Conservation (phyloP, 2,329 filamentous ascomycete species). For the Fusarium annulatum region DNA sequence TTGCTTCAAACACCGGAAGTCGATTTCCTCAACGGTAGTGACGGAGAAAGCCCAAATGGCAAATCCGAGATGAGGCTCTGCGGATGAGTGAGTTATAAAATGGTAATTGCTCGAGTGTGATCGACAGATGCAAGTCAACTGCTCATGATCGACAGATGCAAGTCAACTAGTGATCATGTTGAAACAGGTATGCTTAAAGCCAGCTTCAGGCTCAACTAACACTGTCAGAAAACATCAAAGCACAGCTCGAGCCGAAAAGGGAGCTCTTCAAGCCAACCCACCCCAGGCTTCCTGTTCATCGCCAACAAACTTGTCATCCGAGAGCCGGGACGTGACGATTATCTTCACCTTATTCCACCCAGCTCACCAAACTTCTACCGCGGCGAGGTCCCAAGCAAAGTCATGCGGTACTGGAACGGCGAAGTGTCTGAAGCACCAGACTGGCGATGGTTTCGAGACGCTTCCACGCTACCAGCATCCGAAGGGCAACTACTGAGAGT, state of each 20-base stretch:
- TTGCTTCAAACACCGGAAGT: not conserved
- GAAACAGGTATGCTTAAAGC: conserved; percentile 13
- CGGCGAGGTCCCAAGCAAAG: conserved; percentile 45
- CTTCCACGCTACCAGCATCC: not conserved
- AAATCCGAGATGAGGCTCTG: conserved; percentile 39
- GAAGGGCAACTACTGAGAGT: conserved; percentile 1
- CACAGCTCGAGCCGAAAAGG: conserved; percentile 16
- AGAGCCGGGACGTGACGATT: conserved; percentile 1
- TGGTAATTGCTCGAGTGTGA: not conserved
- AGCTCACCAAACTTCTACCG: conserved; percentile 34
- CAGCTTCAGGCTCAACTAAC: conserved; percentile 9
- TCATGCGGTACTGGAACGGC: conserved; percentile 53
- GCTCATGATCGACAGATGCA: not conserved
- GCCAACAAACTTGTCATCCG: conserved; percentile 50
- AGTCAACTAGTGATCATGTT: conserved; percentile 6
- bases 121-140: not conserved
- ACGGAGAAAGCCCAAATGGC: conserved; percentile 38
- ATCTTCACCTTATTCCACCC: conserved; percentile 49
- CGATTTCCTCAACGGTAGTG: conserved; percentile 4
- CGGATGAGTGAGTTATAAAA: conserved; percentile 32
- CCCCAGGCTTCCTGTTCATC: conserved; percentile 53
- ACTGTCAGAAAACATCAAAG: conserved; percentile 14
- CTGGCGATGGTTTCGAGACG: conserved; percentile 38
- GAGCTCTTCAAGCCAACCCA: not conserved
- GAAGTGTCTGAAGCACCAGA: conserved; percentile 38